Percentiles rank a stretch among this genome's conserved stretches.
phyloP scores from a whole-genome alignment of 116 monocot species.

The Zostera marina region DNA sequence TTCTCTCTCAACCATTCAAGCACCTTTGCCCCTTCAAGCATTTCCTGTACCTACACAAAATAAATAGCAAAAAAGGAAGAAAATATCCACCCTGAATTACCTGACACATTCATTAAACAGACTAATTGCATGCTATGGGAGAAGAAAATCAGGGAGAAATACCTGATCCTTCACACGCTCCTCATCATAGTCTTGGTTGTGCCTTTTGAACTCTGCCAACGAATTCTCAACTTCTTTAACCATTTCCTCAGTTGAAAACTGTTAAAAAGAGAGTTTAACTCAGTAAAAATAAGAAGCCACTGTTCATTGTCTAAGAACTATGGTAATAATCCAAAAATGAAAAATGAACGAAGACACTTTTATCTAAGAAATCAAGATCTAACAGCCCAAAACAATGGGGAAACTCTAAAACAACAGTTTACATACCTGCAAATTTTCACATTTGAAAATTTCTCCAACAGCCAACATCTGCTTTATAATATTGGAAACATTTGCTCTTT shows the following conservation, averaged over 20 bases:
- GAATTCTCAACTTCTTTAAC: constrained; percentile 83
- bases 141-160: background rate
- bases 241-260: constrained; percentile 71
- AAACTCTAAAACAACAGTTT: background rate
- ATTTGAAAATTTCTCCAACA: constrained; percentile 77
- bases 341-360: too few species aligned
- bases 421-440: constrained; percentile 76
- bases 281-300: background rate
- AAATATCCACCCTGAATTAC: too few species aligned
- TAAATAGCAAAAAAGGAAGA: background rate
- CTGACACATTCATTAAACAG: too few species aligned
- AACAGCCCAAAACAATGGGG: background rate
- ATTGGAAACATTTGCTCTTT: constrained; percentile 55
- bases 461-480: constrained; percentile 89
- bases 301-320: too few species aligned
- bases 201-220: constrained; percentile 71
- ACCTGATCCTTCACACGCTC: constrained; percentile 75
- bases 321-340: too few species aligned
- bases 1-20: constrained; percentile 98
- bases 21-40: constrained; percentile 94
- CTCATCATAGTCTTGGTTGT: constrained; percentile 93
- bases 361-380: too few species aligned
- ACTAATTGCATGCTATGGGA: background rate
- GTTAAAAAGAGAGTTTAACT: constrained; percentile 14
- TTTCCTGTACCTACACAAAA: constrained; percentile 66